Percentiles rank a stretch among this genome's conserved stretches.
These are phyloP conservation scores for Aphelidium insulamus DNA, from an alignment of 371 early-diverging fungal genomes.

Conservation along the genomic window DNA sequence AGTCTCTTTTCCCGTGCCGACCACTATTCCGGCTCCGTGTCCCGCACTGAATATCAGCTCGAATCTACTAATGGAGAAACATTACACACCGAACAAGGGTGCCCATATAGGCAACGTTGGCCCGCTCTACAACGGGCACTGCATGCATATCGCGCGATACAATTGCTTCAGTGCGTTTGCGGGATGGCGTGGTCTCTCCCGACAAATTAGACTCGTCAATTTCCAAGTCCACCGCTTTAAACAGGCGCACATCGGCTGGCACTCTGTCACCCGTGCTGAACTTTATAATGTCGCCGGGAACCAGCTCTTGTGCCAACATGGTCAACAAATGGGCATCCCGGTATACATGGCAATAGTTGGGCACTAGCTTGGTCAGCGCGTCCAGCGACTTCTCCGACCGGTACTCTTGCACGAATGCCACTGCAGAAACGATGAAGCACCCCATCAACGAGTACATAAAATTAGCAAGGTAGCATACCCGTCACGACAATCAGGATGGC, in stretches of 20 bases:
- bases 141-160: slow-evolving; percentile 11
- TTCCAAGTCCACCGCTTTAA: slow-evolving; percentile 43
- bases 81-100: slow-evolving; percentile 50
- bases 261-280: slow-evolving; percentile 69
- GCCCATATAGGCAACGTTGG: slow-evolving; percentile 74
- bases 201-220: slow-evolving; percentile 73
- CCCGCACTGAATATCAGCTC: slow-evolving; percentile 9
- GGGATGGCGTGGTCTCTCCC: slow-evolving; percentile 61
- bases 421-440: slow-evolving; percentile 11
- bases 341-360: slow-evolving; percentile 54
- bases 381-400: slow-evolving; percentile 63
- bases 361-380: slow-evolving; percentile 64
- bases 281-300: slow-evolving; percentile 61
- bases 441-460: background rate
- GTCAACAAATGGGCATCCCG: slow-evolving; percentile 36
- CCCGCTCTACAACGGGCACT: slow-evolving; percentile 44
- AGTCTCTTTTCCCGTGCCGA: slow-evolving; percentile 62
- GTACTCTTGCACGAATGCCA: slow-evolving; percentile 79
- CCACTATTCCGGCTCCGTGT: slow-evolving; percentile 55
- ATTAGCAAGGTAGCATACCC: slow-evolving; percentile 18
- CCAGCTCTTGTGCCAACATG: slow-evolving; percentile 43
- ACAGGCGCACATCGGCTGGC: slow-evolving; percentile 59
- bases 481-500: slow-evolving; percentile 47
- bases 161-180: slow-evolving; percentile 36
- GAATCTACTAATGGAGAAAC: background rate